A percentile compares a stretch with the other conserved stretches of the same genome.
phyloP scores from a whole-genome alignment of 352 stramenopile genomes.

The Globisporangium carolinianum region DNA sequence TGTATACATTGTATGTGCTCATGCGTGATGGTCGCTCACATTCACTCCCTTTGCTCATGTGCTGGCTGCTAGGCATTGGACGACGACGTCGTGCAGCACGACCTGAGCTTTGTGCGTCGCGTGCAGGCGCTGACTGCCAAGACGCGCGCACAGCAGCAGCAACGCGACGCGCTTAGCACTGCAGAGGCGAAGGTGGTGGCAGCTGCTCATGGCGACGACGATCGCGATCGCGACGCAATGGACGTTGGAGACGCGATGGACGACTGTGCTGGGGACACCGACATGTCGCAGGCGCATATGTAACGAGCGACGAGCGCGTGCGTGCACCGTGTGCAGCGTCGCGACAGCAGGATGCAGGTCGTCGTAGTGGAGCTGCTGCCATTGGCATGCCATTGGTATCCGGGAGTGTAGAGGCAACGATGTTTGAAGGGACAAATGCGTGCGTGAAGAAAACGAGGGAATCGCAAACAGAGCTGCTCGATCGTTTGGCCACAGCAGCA shows the following conservation, averaged over 20 bases:
- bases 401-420: background rate
- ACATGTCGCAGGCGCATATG: too few relatives aligned
- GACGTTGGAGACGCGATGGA: background rate
- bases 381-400: background rate
- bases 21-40: background rate
- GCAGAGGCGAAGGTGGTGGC: constrained; percentile 12
- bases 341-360: too few relatives aligned
- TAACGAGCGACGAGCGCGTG: too few relatives aligned
- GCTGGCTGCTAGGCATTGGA: constrained; percentile 33
- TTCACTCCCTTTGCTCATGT: background rate
- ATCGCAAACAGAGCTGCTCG: background rate
- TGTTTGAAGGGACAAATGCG: background rate
- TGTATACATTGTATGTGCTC: too few relatives aligned
- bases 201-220: constrained; percentile 4
- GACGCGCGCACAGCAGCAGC: constrained; percentile 24
- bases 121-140: constrained; percentile 48
- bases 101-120: constrained; percentile 52
- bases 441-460: background rate
- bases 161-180: constrained; percentile 5
- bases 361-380: too few relatives aligned
- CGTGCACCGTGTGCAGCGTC: too few relatives aligned
- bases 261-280: too few relatives aligned
- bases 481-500: too few relatives aligned
- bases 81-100: constrained; percentile 30
- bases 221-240: constrained; percentile 1